Evolutionary conservation across 1,284 basidiomycete species (phyloP).

Genomic region (Puccinia brachypodii): DNA sequence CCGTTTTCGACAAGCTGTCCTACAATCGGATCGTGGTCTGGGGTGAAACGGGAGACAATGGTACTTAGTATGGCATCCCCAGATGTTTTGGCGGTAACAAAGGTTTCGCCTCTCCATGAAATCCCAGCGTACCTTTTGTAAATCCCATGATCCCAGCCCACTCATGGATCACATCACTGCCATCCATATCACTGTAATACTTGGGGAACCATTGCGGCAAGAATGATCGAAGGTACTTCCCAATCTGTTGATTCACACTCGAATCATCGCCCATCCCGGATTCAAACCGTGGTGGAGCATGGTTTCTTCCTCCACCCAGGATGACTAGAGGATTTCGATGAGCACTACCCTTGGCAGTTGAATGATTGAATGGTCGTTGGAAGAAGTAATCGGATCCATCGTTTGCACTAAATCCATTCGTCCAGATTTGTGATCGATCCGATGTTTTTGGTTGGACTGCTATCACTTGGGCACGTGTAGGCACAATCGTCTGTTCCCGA

Average conservation of each 20-base stretch:
- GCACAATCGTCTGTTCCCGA: constrained; percentile 63
- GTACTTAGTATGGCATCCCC: not conserved
- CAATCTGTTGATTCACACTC: constrained; percentile 61
- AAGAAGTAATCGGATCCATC: constrained; percentile 75
- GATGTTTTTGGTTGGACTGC: constrained; percentile 64
- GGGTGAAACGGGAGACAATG: not conserved
- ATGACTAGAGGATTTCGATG: constrained; percentile 68
- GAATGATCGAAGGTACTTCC: constrained; percentile 63
- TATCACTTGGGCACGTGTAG: constrained; percentile 72
- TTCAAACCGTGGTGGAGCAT: constrained; percentile 61
- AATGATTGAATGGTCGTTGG: constrained; percentile 62
- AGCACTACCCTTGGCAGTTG: constrained; percentile 56
- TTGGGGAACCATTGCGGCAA: constrained; percentile 66
- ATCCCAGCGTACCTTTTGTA: constrained; percentile 67
- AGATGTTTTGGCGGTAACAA: not conserved
- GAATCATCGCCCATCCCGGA: constrained; percentile 67
- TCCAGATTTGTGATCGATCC: constrained; percentile 43
- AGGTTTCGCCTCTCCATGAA: constrained; percentile 62
- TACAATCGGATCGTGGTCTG: constrained; percentile 61
- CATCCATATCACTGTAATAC: constrained; percentile 60
- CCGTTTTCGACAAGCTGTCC: constrained; percentile 63
- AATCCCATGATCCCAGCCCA: constrained; percentile 83
- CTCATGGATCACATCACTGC: constrained; percentile 63
- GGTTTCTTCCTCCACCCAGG: constrained; percentile 69
- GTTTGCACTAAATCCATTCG: constrained; percentile 51